Conservation (phyloP, 1,284 basidiomycete genomes). For the Irpex sp. region DNA sequence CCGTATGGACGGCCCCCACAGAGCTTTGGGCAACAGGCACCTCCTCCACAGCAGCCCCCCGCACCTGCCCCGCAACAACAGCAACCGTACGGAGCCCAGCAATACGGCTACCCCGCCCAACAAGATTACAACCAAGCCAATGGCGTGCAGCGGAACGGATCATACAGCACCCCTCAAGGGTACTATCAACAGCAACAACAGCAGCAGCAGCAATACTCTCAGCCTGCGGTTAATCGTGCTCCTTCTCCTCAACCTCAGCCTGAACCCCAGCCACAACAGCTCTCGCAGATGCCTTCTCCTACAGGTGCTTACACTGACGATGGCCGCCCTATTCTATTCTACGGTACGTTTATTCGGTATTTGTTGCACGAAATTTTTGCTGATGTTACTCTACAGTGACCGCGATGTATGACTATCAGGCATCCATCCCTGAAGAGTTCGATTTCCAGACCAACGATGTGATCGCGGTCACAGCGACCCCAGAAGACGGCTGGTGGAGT, state of each 20-base stretch:
- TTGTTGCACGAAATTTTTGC: conserved; percentile 3
- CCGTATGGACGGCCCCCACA: conserved; percentile 15
- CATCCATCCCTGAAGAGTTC: conserved; percentile 86
- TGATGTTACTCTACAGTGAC: conserved; percentile 53
- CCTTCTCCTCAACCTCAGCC: conserved; percentile 39
- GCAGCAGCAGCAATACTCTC: neutral
- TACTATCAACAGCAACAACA: neutral
- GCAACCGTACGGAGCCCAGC: conserved; percentile 19
- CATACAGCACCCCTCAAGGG: neutral
- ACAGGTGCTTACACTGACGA: conserved; percentile 75
- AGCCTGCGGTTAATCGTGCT: conserved; percentile 12
- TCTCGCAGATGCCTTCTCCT: conserved; percentile 35
- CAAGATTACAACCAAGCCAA: conserved; percentile 15
- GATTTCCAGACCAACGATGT: conserved; percentile 91
- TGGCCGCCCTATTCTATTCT: conserved; percentile 79
- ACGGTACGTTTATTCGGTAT: conserved; percentile 47
- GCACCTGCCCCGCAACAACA: conserved; percentile 35
- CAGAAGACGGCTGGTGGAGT: conserved; percentile 95
- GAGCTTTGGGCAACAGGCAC: conserved; percentile 14
- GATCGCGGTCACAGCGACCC: conserved; percentile 88
- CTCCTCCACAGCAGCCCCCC: conserved; percentile 17
- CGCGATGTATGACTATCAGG: conserved; percentile 89
- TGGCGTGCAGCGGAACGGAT: conserved; percentile 10
- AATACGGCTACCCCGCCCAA: conserved; percentile 25
- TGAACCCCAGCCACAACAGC: conserved; percentile 13